Evolutionary conservation across 768 basidiomycete genomes (phyloP).

Genomic region (Amanita pseudoporphyria): DNA sequence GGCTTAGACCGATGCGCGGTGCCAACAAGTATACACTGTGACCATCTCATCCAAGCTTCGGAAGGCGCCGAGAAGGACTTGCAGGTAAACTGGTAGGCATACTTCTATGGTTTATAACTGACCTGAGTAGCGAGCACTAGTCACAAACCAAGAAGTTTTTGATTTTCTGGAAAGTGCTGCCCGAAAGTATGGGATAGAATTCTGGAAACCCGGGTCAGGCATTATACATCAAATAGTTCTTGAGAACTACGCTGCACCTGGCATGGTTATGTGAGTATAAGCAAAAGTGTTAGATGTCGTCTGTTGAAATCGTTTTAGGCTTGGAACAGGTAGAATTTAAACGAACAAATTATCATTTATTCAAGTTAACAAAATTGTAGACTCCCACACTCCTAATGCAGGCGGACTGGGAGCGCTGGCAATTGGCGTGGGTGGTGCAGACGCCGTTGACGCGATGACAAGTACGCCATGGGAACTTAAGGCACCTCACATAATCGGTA

Average conservation of each 20-base stretch:
- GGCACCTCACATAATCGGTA: constrained; percentile 77
- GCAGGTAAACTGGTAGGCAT: constrained; percentile 36
- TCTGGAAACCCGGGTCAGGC: constrained; percentile 94
- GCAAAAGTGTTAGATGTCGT: not conserved
- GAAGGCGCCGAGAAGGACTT: constrained; percentile 83
- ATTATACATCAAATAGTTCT: constrained; percentile 98
- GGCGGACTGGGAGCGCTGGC: constrained; percentile 95
- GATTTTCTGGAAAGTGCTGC: constrained; percentile 93
- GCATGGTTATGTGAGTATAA: constrained; percentile 70
- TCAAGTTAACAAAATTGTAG: constrained; percentile 23
- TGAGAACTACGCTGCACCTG: constrained; percentile 95
- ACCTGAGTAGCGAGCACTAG: constrained; percentile 58
- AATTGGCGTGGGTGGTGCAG: constrained; percentile 98
- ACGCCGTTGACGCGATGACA: constrained; percentile 97
- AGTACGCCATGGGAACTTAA: constrained; percentile 98
- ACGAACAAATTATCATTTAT: not conserved
- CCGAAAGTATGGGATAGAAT: constrained; percentile 90
- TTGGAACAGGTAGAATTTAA: constrained; percentile 57
- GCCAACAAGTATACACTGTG: constrained; percentile 91
- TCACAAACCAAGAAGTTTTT: constrained; percentile 92
- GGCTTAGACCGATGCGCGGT: constrained; percentile 79
- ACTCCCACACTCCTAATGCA: constrained; percentile 97
- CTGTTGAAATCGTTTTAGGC: constrained; percentile 31
- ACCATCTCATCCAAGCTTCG: constrained; percentile 94
- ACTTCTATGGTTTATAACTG: constrained; percentile 1